These are phyloP conservation scores for Atkinsonella hypoxylon DNA, from an alignment of 2,329 filamentous ascomycete species.

Conservation along the genomic window DNA sequence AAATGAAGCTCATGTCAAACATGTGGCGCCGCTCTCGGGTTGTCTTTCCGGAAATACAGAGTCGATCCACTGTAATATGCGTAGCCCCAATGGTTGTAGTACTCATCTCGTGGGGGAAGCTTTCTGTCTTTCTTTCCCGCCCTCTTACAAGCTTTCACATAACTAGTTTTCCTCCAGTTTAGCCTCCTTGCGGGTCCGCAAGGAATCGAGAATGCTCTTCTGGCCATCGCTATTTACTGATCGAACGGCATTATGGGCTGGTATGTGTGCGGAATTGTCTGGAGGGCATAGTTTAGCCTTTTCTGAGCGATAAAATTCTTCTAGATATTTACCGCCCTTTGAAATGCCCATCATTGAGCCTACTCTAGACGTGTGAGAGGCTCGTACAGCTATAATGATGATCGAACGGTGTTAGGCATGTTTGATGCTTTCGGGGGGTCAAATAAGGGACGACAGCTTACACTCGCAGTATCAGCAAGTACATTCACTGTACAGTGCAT, in stretches of 20 bases:
- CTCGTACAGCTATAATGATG: neutral
- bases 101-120: slow-evolving; percentile 34
- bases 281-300: slow-evolving; percentile 38
- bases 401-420: neutral
- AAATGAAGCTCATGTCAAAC: too few species aligned
- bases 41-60: too few species aligned
- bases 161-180: slow-evolving; percentile 41
- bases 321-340: slow-evolving; percentile 19
- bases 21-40: too few species aligned
- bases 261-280: slow-evolving; percentile 56
- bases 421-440: neutral
- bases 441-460: neutral
- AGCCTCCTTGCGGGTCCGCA: slow-evolving; percentile 12
- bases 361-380: slow-evolving; percentile 2
- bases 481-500: slow-evolving; percentile 58
- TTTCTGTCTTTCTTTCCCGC: slow-evolving; percentile 37
- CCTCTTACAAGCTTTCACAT: slow-evolving; percentile 40
- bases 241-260: slow-evolving; percentile 55
- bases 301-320: slow-evolving; percentile 35
- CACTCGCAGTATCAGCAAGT: slow-evolving; percentile 70
- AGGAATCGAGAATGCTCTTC: neutral
- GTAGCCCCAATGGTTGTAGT: slow-evolving; percentile 44
- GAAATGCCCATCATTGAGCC: slow-evolving; percentile 13
- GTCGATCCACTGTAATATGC: slow-evolving; percentile 32
- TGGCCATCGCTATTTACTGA: slow-evolving; percentile 2